A percentile compares a stretch with the other conserved stretches of the same genome.
These are phyloP conservation scores for Lophium mytilinum DNA, from an alignment of 495 filamentous ascomycete species.

Conservation along the genomic window DNA sequence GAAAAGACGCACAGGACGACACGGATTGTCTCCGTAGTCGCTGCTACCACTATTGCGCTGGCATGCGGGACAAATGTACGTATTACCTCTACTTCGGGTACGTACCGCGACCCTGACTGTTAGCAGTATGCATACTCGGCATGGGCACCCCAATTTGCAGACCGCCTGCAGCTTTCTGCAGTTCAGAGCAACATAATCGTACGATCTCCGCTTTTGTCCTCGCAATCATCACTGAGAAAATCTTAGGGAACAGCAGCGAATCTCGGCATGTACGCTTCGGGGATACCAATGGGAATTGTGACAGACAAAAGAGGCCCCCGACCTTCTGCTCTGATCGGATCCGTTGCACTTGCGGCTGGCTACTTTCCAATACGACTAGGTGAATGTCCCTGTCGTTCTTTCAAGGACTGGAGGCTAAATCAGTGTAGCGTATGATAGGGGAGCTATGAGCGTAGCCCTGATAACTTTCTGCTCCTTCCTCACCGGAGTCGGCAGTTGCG, in stretches of 20 bases:
- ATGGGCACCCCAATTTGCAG: slow-evolving; percentile 93
- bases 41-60: slow-evolving; percentile 76
- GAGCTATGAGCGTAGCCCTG: slow-evolving; percentile 50
- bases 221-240: slow-evolving; percentile 7
- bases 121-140: slow-evolving; percentile 92
- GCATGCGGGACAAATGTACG: slow-evolving; percentile 90
- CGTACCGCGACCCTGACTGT: slow-evolving; percentile 2
- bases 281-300: slow-evolving; percentile 81
- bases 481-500: slow-evolving; percentile 79
- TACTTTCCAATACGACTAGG: slow-evolving; percentile 73
- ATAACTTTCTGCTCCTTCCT: slow-evolving; percentile 77
- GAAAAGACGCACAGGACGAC: slow-evolving; percentile 41
- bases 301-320: slow-evolving; percentile 78
- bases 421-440: slow-evolving; percentile 44
- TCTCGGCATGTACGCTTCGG: slow-evolving; percentile 86
- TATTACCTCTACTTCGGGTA: not conserved
- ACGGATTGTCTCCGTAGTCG: slow-evolving; percentile 70
- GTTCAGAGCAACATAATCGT: slow-evolving; percentile 88
- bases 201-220: slow-evolving; percentile 28
- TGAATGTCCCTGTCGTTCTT: slow-evolving; percentile 26
- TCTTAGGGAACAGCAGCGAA: slow-evolving; percentile 77
- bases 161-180: slow-evolving; percentile 73
- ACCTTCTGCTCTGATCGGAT: slow-evolving; percentile 64
- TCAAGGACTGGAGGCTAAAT: slow-evolving; percentile 14
- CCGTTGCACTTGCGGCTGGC: slow-evolving; percentile 59